Base-by-base conservation (phyloP, 2,329 filamentous ascomycete genomes). In the Sclerotinia nivalis region DNA sequence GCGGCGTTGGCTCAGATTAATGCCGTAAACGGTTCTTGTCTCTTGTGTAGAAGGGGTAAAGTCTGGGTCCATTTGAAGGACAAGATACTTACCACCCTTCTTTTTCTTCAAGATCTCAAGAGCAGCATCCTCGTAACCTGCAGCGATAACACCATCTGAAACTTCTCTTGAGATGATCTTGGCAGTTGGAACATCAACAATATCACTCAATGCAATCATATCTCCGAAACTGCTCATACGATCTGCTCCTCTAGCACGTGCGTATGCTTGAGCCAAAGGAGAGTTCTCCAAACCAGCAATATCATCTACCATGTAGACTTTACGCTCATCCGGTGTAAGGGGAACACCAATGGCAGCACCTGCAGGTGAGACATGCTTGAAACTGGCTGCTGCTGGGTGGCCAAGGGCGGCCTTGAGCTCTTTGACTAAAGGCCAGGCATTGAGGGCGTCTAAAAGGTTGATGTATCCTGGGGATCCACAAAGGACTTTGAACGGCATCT, bases 161-260 rank as follows among this genome's bases (percentile, higher is more conserved):
- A 99, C 96, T 84, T 99, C 96, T 79, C 95, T 93, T 72, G 93
- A 94, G 83, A 99, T 97, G 82, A 99, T 97, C 85, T 93, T 97
- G 70, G 96, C 96, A 2, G 96, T 99, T 52, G 93, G 89, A 0
- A 96, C 86, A 80, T 99, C 96, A 70, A 97, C 94, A 69, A 93
- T 83, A 79, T 97, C 92, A 74, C 93, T 97, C 45, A 98, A 88
- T 55, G 95, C 96, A 79, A 98, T 96, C 80, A 98, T 87, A 81
- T 99, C 96, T 73, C 96, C 96, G 79, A 98, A 99, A 84, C 93
- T 97, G 82, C 93, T 97, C 96, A 98, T 98, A 77, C 96, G 92
- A 83, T 99, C 96, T 62, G 96, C 94, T 74, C 96, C 96, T 78
- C 96, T 90, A 69, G 96, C 96, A 79, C 96, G 92, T 71, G 96